Base-by-base conservation (phyloP, 805 yeast genomes). In the Deakozyma indianensis region DNA sequence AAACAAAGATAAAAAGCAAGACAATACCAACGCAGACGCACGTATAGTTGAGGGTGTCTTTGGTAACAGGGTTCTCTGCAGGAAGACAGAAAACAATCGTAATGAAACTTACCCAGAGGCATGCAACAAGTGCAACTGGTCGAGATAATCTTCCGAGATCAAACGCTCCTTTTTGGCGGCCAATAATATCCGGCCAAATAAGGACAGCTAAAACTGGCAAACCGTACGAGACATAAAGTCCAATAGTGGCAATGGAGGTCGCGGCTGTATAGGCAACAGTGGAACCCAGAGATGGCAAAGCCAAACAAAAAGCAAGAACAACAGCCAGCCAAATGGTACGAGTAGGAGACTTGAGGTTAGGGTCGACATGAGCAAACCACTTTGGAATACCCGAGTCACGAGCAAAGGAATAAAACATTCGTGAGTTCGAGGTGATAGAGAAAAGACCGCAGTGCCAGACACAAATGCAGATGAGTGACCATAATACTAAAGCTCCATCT, bases 41-140 rank as follows among this genome's bases (percentile, higher is more conserved):
- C 4, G 59, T 58, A 43, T 56, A 56, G 47, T 56, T 56, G 56
- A 56, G 55, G 28, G 51, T 55, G 27, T 53, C 48, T 5, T 54
- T 47, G 1, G 57, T 52, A 3, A 56, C 59, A 3, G 59, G 59
- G 29, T 50, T 47, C 21, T 41, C 44, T 2, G 56, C 52, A 5
- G 59, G 59, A 53, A 56, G 42, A 47, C 55, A 55, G 52, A 56
- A 56, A 16, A 56, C 47, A 18, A 56, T 41, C 15, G 52, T 48
- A 16, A 53, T 55, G 41, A 56, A 56, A 2, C 35, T 2, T 2
- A 57, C 53, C 59, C 58, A 56, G 11, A 50, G 20, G 20, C 51
- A 42, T 2, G 55, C 52, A 50, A 50, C 53, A 43, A 46, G 15
- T 35, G 52, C 54, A 20, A 52, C 46, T 5, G 46, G 4, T 15